Base-by-base conservation (phyloP, 176 grass and related monocot species). In the Eleusine coracana region DNA sequence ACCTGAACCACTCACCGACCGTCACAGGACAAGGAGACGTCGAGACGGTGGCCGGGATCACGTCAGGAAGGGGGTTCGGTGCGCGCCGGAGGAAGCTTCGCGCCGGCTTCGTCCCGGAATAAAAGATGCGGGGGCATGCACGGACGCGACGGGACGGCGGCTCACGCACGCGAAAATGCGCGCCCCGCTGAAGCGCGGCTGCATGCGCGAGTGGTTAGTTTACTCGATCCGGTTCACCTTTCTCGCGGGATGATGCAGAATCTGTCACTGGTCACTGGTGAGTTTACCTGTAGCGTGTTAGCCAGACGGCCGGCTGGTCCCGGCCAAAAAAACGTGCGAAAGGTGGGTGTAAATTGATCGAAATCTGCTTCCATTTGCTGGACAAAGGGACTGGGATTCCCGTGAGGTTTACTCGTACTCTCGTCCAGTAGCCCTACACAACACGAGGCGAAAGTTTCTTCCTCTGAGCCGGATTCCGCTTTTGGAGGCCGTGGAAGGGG, bases 41-140 rank as follows among this genome's bases (percentile, higher is more conserved):
- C 5, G 41, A 74, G 66, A 39, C 15, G 62, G 63, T 6, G 21
- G 40, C 3, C 60, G 48, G 7, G 66, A 74, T 73, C 38, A 37
- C 71, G 36, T 81, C 70, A 81, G 76, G 39, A 45, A 45, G 25
- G 25, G 25, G 25, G 25, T 25, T 25, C 25, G 25, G 72, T 52
- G 65, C 48, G 1, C 25, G 55, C 46, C 59, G 48, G 64, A 89
- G 55, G 83, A 89, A 86, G 88, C 88, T 89, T 88, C 86, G 23
- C 45, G 36, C 13, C 58, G 39, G 34, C 80, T 88, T 89, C 87
- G 77, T 36, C 36, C 5, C 6, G 4, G 36, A 20, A 56, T 56
- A 78, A 73, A 83, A 78, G 51, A 18, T 13, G 7, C n/a, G 20
- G 54, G 31, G 18, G 9, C 58, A 10, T 25, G 18, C 56, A 0